These are phyloP conservation scores for Zancudomyces culisetae DNA, from an alignment of 371 early-diverging fungal species.

Conservation along the genomic window DNA sequence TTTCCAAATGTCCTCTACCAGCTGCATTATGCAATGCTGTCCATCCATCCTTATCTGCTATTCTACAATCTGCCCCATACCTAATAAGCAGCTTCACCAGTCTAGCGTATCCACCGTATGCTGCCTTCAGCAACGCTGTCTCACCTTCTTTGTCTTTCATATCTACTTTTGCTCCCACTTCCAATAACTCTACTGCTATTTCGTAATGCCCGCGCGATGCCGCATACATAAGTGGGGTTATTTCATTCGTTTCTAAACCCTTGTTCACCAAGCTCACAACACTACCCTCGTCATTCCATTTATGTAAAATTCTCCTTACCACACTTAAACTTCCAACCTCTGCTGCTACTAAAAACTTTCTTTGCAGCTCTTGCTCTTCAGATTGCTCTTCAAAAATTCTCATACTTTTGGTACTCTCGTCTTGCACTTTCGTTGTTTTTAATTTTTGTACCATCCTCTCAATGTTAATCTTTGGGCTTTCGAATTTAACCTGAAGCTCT, in stretches of 20 bases:
- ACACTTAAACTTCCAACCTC: slow-evolving; percentile 8
- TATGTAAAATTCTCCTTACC: slow-evolving; percentile 20
- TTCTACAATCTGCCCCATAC: slow-evolving; percentile 38
- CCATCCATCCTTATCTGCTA: slow-evolving; percentile 68
- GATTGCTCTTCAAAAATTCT: not conserved
- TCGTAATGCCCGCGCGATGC: slow-evolving; percentile 48
- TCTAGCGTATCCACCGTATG: slow-evolving; percentile 41
- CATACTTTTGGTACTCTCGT: not conserved
- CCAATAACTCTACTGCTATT: slow-evolving; percentile 40
- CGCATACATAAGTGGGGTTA: slow-evolving; percentile 47
- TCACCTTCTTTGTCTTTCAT: slow-evolving; percentile 48
- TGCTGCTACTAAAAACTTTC: slow-evolving; percentile 5
- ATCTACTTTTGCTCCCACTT: slow-evolving; percentile 43
- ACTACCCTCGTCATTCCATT: slow-evolving; percentile 4
- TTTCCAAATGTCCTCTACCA: slow-evolving; percentile 34
- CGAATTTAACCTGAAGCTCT: not conserved
- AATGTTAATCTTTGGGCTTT: not conserved
- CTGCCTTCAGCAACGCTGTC: slow-evolving; percentile 63
- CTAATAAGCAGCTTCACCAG: slow-evolving; percentile 45
- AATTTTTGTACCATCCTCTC: too few species aligned
- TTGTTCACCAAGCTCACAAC: slow-evolving; percentile 5
- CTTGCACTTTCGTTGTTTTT: not conserved
- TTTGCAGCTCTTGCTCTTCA: slow-evolving; percentile 1
- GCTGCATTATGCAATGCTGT: slow-evolving; percentile 66
- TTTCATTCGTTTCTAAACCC: slow-evolving; percentile 33